Evolutionary conservation across 108 stramenopile genomes (phyloP), one percentile per base, ranked within the genome.

Genomic region (Aurantiochytrium sp.): DNA sequence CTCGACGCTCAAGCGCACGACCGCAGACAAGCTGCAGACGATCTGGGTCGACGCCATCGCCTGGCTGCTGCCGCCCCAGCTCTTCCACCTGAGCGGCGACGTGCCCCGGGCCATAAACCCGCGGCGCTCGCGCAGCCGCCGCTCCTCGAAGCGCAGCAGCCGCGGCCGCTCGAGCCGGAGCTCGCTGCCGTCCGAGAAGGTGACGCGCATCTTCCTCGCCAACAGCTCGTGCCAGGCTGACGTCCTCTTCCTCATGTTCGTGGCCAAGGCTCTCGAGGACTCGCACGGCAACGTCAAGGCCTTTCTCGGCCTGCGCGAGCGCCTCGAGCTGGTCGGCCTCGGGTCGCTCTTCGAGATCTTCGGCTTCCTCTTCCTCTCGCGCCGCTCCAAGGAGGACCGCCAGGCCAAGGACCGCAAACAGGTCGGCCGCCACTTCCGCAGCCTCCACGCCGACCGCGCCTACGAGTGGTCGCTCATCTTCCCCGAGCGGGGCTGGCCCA

Each of bases 401-500:
- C 42, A 81, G 30, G 45, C n/a, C 24, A 41, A 48, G 73, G 73
- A 81, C 24, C 39, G 73, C 42, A 81, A 81, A 24, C 21, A 48
- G 19, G 24, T 81, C 39, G 73, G 19, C 39, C 39, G 45, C 42
- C 73, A 81, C 73, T 81, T 48, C 19, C 73, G 45, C 6, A 24
- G 42, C 24, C 73, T 81, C 45, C 73, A 39, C 0, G 73, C 73
- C 12, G 73, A 81, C 45, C 39, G 24, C 27, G 73, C 73, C 42
- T 81, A 81, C 45, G 73, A 81, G 73, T 81, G 73, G 73, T 48
- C 45, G n/a, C 21, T 81, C 42, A 81, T 81, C 45, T 81, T 81
- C 24, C 73, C 73, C 42, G 73, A 81, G 30, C 73, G 73, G 30
- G 73, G 73, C 73, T 81, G 73, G 73, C 42, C 73, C 39, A 81